These are phyloP conservation scores for Pleurotus tuber-regium DNA, from an alignment of 768 basidiomycete genomes.

Conservation along the genomic window DNA sequence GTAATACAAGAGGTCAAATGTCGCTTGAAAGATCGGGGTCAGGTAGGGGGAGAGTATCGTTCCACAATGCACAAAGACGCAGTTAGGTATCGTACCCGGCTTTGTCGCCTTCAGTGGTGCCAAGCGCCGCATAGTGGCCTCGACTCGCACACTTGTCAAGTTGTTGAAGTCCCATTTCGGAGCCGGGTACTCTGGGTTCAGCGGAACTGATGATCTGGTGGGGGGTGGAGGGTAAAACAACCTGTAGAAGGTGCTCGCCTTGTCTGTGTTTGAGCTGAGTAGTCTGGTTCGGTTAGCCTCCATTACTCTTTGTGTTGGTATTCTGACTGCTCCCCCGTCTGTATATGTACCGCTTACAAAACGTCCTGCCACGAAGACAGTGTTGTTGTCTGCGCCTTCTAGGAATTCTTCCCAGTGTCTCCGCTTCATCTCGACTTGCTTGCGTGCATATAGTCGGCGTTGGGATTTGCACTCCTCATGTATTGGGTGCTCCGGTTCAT, in stretches of 20 bases:
- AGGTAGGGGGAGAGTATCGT: conserved; percentile 15
- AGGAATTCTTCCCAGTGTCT: conserved; percentile 16
- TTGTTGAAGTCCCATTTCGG: background rate
- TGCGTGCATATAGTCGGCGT: conserved; percentile 7
- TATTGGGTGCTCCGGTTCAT: background rate
- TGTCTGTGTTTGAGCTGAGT: conserved; percentile 5
- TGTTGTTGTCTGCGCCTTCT: background rate
- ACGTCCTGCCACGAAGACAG: conserved; percentile 15
- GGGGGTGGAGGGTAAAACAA: conserved; percentile 18
- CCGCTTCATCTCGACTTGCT: background rate
- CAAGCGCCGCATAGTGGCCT: conserved; percentile 14
- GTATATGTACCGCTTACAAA: conserved; percentile 11
- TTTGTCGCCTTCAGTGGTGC: conserved; percentile 27
- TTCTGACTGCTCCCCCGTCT: conserved; percentile 9
- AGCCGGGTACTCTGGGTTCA: conserved; percentile 8
- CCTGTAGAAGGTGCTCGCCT: background rate
- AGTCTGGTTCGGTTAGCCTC: background rate
- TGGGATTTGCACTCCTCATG: background rate
- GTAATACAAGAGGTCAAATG: conserved; percentile 24
- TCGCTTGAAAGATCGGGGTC: conserved; percentile 21
- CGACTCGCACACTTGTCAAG: conserved; percentile 10
- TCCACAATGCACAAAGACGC: conserved; percentile 16
- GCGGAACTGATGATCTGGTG: conserved; percentile 2
- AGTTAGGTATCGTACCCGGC: conserved; percentile 19
- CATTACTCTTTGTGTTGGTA: conserved; percentile 8